Percentiles rank a stretch among this genome's conserved stretches.
These are phyloP conservation scores for Podaxis mareebaensis DNA, from an alignment of 768 basidiomycete species.

Conservation along the genomic window DNA sequence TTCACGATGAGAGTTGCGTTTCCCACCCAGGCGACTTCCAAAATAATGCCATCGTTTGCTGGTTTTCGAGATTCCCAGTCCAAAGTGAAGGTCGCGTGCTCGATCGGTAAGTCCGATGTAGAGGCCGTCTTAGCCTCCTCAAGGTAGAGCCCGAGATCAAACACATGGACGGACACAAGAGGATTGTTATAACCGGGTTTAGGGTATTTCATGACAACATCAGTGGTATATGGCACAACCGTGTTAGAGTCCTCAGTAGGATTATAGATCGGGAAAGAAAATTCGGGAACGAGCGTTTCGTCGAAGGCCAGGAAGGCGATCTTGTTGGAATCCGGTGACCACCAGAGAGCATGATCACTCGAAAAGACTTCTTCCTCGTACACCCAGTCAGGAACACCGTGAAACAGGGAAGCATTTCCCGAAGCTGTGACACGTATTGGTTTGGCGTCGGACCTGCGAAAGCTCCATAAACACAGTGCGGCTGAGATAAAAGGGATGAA, in stretches of 20 bases:
- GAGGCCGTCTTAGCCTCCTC: slow-evolving; percentile 22
- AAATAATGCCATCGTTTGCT: slow-evolving; percentile 66
- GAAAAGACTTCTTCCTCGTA: slow-evolving; percentile 92
- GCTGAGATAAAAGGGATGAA: background rate
- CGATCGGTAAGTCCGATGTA: slow-evolving; percentile 30
- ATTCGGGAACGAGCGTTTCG: slow-evolving; percentile 86
- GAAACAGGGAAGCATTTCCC: slow-evolving; percentile 84
- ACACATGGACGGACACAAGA: slow-evolving; percentile 78
- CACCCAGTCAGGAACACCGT: slow-evolving; percentile 97
- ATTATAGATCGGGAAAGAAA: slow-evolving; percentile 89
- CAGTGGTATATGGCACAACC: slow-evolving; percentile 78
- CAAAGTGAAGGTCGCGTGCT: slow-evolving; percentile 53
- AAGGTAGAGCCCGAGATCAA: slow-evolving; percentile 66
- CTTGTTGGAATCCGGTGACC: slow-evolving; percentile 76
- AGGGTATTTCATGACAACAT: slow-evolving; percentile 77
- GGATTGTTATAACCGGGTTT: slow-evolving; percentile 93
- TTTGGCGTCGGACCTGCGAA: slow-evolving; percentile 33
- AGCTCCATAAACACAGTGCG: slow-evolving; percentile 4
- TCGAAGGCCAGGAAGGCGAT: slow-evolving; percentile 88
- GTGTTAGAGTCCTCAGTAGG: slow-evolving; percentile 68
- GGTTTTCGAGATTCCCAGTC: slow-evolving; percentile 66
- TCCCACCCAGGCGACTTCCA: slow-evolving; percentile 88
- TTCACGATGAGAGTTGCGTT: slow-evolving; percentile 74
- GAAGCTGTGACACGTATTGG: slow-evolving; percentile 78
- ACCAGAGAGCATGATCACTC: slow-evolving; percentile 80